Conservation (phyloP, 129 eudicot species). For the Tanacetum coccineum region DNA sequence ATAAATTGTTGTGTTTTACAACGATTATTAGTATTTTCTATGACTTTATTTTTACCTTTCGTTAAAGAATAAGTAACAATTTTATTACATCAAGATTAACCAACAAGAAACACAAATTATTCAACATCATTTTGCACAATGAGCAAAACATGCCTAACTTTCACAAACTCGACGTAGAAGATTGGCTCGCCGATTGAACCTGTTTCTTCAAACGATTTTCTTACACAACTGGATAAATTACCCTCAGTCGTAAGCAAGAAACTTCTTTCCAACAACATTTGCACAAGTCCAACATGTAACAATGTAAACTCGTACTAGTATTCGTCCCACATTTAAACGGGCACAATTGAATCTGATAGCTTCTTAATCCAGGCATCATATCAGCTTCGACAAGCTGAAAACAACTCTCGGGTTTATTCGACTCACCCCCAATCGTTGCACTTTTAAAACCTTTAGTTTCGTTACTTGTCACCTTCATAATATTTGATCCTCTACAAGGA, state of each 20-base stretch:
- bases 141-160: too few relatives aligned
- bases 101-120: too few relatives aligned
- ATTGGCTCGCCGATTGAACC: neutral
- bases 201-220: neutral
- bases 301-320: constrained; percentile 10
- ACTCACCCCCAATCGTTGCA: constrained; percentile 16
- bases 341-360: constrained; percentile 32
- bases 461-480: constrained; percentile 14
- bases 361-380: constrained; percentile 30
- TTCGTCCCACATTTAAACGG: constrained; percentile 30
- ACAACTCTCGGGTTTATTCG: constrained; percentile 26
- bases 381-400: constrained; percentile 33
- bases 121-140: too few relatives aligned
- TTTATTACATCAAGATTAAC: too few relatives aligned
- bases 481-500: constrained; percentile 26
- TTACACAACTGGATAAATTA: constrained; percentile 23
- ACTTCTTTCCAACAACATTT: constrained; percentile 2
- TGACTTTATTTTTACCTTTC: too few relatives aligned
- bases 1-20: too few relatives aligned
- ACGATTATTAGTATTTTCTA: too few relatives aligned
- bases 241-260: constrained; percentile 25
- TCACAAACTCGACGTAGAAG: too few relatives aligned
- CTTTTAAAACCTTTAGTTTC: neutral
- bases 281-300: constrained; percentile 25
- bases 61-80: too few relatives aligned